Base-by-base conservation (phyloP, 768 basidiomycete species). In the Phaeotremella fagi region DNA sequence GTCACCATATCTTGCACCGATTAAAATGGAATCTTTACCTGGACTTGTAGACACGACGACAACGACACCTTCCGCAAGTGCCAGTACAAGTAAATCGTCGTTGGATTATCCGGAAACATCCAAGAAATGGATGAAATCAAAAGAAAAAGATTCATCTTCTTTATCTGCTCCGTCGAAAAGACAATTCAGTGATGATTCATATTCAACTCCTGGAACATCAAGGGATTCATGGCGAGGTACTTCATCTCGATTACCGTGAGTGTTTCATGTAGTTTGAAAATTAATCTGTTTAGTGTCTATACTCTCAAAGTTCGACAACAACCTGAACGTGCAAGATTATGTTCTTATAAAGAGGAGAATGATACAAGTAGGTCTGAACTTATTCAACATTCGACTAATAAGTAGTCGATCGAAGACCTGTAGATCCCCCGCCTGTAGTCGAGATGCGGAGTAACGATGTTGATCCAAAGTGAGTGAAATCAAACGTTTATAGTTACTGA, bases 311-410 rank as follows among this genome's bases (percentile, higher is more conserved):
- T 74, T 18, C 54, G 59, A 41, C 74, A 75, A 51, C 71, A 75
- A 45, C 74, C 74, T 1, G 70, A 63, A 29, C 42, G 71, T 16
- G 74, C 74, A 2, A 59, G 74, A 38, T 55, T 75, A 25, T 74
- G 74, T 52, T 69, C 66, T 2, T 75, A 70, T 63, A 75, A 75
- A 52, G 74, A 75, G 58, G 74, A 71, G 51, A 75, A 75, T 44
- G 74, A 74, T 27, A 75, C 74, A 7, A 73, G 74, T 75, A 28
- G 54, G 73, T 70, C 20, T 14, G 11, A 1, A 0, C 25, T 44
- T 12, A 14, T 37, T 22, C 33, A 41, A 20, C 35, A 4, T n/a
- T 37, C 49, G 29, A n/a, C n/a, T 53, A 18, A 7, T n/a, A 6
- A 20, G 7, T 38, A 74, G 71, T 74, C 61, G 72, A 73, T 49